A percentile compares a stretch with the other conserved stretches of the same genome.
Evolutionary conservation across 345 rosid genomes (phyloP).

Genomic region (Acer yangbiense): DNA sequence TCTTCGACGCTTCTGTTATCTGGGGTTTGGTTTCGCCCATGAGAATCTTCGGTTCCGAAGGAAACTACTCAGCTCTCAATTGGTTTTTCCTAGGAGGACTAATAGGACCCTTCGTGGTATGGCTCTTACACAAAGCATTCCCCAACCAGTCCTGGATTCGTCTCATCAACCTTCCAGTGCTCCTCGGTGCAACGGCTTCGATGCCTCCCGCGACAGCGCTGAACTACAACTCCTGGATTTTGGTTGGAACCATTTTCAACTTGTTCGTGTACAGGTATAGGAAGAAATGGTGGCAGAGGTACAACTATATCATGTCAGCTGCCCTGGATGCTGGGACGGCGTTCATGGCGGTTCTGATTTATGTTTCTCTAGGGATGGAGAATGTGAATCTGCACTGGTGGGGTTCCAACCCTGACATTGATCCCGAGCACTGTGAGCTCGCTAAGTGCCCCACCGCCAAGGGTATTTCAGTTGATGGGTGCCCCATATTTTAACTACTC

Average conservation of each 20-base stretch:
- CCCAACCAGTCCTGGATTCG: conserved; percentile 40
- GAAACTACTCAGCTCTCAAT: conserved; percentile 33
- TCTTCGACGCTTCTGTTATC: conserved; percentile 43
- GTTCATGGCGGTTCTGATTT: conserved; percentile 44
- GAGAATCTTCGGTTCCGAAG: conserved; percentile 35
- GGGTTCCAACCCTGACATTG: conserved; percentile 32
- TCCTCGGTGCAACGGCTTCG: conserved; percentile 34
- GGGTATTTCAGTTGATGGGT: conserved; percentile 35
- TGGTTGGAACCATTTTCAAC: conserved; percentile 41
- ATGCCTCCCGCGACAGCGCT: conserved; percentile 39
- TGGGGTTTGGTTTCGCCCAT: conserved; percentile 42
- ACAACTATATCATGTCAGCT: conserved; percentile 48
- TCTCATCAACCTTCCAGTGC: conserved; percentile 39
- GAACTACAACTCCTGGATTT: conserved; percentile 38
- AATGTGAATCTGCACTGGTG: conserved; percentile 39
- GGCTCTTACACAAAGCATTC: conserved; percentile 32
- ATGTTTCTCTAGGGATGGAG: conserved; percentile 32
- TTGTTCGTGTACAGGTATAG: conserved; percentile 38
- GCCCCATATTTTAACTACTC: conserved; percentile 35
- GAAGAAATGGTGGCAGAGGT: conserved; percentile 48
- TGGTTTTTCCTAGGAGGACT: conserved; percentile 44
- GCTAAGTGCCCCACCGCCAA: conserved; percentile 43
- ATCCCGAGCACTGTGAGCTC: conserved; percentile 44
- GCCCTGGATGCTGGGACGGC: conserved; percentile 52
- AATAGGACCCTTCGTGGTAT: conserved; percentile 31